Percentiles rank a stretch among this genome's conserved stretches.
Evolutionary conservation across 257 asterid genomes (phyloP).

Genomic region (Vinca minor): DNA sequence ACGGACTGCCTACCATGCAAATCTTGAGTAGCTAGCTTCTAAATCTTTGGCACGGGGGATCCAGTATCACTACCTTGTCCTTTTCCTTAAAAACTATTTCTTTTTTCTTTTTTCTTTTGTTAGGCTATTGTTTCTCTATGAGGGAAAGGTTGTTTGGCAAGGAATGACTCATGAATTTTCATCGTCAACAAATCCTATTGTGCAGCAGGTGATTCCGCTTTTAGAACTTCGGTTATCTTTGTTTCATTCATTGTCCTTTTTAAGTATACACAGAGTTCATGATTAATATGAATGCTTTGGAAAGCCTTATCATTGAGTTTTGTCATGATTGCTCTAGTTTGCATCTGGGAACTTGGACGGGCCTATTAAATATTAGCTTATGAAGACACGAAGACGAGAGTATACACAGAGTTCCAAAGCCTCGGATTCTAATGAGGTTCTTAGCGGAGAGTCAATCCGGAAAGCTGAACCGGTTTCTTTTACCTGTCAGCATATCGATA

Average conservation of each 20-base stretch:
- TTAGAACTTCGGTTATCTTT: background rate
- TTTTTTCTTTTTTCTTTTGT: no score
- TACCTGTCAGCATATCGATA: background rate
- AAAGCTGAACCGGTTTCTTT: background rate
- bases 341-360: conserved; percentile 99
- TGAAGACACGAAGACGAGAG: background rate
- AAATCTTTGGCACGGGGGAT: background rate
- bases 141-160: conserved; percentile 94
- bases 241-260: background rate
- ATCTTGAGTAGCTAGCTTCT: background rate
- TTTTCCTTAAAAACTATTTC: conserved; percentile 12
- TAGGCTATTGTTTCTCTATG: conserved; percentile 75
- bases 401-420: background rate
- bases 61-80: background rate
- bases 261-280: no score
- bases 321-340: conserved; percentile 43
- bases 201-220: conserved; percentile 58
- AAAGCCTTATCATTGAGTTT: background rate
- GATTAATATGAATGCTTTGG: background rate
- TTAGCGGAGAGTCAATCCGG: no score
- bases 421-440: background rate
- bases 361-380: conserved; percentile 62
- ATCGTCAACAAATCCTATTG: conserved; percentile 74
- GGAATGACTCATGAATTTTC: conserved; percentile 93
- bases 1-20: conserved; percentile 15